Evolutionary conservation across 768 basidiomycete genomes (phyloP), one percentile per base, ranked within the genome.

Genomic region (Clathrus columnatus): DNA sequence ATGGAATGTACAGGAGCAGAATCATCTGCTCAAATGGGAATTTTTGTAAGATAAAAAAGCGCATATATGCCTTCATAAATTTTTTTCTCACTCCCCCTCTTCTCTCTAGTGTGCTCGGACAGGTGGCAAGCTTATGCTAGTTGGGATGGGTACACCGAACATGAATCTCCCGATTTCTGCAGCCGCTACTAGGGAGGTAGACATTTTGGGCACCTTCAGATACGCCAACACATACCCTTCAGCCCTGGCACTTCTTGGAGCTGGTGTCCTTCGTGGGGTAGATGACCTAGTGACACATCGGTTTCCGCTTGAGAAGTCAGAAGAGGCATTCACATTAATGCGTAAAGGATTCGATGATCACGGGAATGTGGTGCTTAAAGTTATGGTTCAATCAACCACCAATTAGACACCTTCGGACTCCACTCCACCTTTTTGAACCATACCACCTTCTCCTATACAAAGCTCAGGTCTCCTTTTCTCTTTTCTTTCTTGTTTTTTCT

Each of bases 1-100:
- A 89, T 94, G 64, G 94, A 98, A 69, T 98, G 94, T 70, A 93
- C 92, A 11, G 94, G 94, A 59, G 91, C 91, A 1, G 92, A 95
- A 68, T 76, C 82, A 30, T 91, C 88, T 65, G 91, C 95, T 65
- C 91, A 95, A 67, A 84, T 90, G 82, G 85, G 88, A 50, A 78
- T 94, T 59, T 82, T 88, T 71, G 91, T 93, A 72, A 76, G 91
- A 77, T 23, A 7, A 16, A 49, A 8, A 23, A 32, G 10, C 48
- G 29, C 49, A 17, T 16, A 27, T 44, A 36, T 29, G 45, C n/a
- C 24, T n/a, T 24, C 18, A 30, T n/a, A 36, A 50, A 60, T 60
- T 60, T 54, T 43, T 30, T 60, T 45, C 23, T 20, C 32, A 57
- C 26, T 30, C 56, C 48, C 59, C 49, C 57, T 59, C 56, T 51